Evolutionary conservation across 2,329 filamentous ascomycete genomes (phyloP).

Genomic region (Hypoxylon sp.): DNA sequence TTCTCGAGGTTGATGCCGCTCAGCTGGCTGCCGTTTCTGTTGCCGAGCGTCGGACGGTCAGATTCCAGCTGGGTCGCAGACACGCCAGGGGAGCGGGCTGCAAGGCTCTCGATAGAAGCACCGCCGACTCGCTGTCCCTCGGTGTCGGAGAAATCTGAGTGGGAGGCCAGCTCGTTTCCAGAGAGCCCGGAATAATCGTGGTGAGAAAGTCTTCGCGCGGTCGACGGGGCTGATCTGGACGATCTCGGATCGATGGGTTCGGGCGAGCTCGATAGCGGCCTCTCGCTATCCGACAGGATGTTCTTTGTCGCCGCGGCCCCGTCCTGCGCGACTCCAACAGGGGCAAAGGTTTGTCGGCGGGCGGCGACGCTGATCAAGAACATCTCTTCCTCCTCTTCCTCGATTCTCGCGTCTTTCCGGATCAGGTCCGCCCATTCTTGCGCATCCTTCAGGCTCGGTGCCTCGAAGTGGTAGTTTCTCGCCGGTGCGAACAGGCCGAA

Average conservation of each 20-base stretch:
- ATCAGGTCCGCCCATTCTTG: constrained; percentile 88
- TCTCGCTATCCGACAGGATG: constrained; percentile 49
- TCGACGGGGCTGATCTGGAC: constrained; percentile 46
- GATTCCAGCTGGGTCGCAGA: constrained; percentile 45
- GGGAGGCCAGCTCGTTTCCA: constrained; percentile 74
- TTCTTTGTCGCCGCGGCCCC: constrained; percentile 35
- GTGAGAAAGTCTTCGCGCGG: constrained; percentile 64
- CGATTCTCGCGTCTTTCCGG: constrained; percentile 79
- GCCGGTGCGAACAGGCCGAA: constrained; percentile 93
- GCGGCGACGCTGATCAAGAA: constrained; percentile 72
- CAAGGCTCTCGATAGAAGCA: constrained; percentile 61
- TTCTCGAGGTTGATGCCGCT: constrained; percentile 64
- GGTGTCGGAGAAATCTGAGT: constrained; percentile 85
- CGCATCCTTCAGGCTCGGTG: constrained; percentile 74
- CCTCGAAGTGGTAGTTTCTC: constrained; percentile 91
- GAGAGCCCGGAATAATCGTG: constrained; percentile 71
- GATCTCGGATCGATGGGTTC: constrained; percentile 58
- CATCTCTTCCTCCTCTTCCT: constrained; percentile 88
- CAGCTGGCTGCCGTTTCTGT: constrained; percentile 68
- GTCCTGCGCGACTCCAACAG: constrained; percentile 39
- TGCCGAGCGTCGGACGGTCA: constrained; percentile 47
- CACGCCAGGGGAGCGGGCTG: constrained; percentile 49
- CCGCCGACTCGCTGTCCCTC: constrained; percentile 60
- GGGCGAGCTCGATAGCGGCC: constrained; percentile 65
- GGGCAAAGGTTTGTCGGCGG: constrained; percentile 55